Conservation (phyloP, 2,329 filamentous ascomycete species). For the Esteya vermicola region DNA sequence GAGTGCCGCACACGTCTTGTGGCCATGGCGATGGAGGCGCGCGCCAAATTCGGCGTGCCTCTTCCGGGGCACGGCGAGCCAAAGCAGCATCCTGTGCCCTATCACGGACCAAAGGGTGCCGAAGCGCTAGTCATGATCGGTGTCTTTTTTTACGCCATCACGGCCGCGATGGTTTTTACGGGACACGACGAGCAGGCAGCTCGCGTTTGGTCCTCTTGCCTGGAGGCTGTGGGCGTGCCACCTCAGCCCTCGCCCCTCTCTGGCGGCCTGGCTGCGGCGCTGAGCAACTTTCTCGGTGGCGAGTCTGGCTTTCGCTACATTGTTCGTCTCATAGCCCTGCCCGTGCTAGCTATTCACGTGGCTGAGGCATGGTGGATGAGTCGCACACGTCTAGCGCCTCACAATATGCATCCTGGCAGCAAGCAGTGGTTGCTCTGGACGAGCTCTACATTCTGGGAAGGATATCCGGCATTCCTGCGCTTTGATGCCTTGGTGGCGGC, state of each 20-base stretch:
- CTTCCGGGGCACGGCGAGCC: conserved; percentile 23
- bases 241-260: too few relatives aligned
- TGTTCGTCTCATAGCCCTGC: conserved; percentile 41
- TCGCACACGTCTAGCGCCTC: conserved; percentile 27
- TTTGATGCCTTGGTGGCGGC: conserved; percentile 24
- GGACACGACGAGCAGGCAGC: conserved; percentile 39
- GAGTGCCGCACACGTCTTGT: conserved; percentile 60
- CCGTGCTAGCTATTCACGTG: conserved; percentile 50
- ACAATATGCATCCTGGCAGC: conserved; percentile 30
- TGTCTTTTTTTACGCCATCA: conserved; percentile 39
- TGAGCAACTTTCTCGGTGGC: conserved; percentile 1
- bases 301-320: conserved; percentile 42
- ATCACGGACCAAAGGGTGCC: conserved; percentile 23
- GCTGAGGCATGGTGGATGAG: conserved; percentile 45
- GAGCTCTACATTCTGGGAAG: conserved; percentile 37
- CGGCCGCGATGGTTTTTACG: conserved; percentile 28
- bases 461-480: conserved; percentile 31
- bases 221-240: conserved; percentile 1
- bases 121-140: conserved; percentile 39
- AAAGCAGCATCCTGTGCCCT: conserved; percentile 19
- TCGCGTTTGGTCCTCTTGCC: conserved; percentile 22
- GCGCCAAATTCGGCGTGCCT: conserved; percentile 45
- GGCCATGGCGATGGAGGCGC: conserved; percentile 47
- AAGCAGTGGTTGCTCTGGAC: conserved; percentile 43
- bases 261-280: neutral